Evolutionary conservation across 768 basidiomycete species (phyloP).

Genomic region (Kwoniella dendrophila): DNA sequence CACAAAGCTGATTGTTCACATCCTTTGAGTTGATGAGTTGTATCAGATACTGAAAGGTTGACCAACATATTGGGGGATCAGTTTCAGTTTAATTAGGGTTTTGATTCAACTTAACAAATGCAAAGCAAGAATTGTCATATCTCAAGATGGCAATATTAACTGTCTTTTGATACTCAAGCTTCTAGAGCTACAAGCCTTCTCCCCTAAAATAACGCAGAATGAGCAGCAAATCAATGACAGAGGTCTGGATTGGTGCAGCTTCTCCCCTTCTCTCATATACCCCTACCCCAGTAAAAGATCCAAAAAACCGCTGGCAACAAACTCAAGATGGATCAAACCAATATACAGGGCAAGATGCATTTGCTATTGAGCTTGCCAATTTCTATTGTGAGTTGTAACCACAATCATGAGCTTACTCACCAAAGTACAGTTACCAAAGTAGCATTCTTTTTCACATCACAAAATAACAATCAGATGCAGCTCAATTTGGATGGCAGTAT

Average conservation of each 20-base stretch:
- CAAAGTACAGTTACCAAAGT: constrained; percentile 25
- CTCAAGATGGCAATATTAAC: neutral
- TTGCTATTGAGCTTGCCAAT: constrained; percentile 16
- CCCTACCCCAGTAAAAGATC: constrained; percentile 3
- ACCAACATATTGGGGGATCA: too few species aligned
- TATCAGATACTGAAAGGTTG: too few species aligned
- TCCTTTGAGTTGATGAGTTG: neutral
- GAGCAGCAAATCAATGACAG: neutral
- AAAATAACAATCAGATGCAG: constrained; percentile 5
- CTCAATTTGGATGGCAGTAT: constrained; percentile 34
- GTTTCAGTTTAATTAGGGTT: too few species aligned
- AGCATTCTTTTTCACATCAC: constrained; percentile 15
- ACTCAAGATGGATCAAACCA: constrained; percentile 12
- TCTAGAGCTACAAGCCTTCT: neutral
- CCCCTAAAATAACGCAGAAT: neutral
- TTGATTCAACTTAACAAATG: too few species aligned
- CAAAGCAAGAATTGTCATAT: too few species aligned
- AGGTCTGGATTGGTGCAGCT: constrained; percentile 27
- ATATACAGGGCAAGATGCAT: constrained; percentile 13
- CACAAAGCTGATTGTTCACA: neutral
- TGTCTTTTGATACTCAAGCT: neutral
- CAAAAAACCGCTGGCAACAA: constrained; percentile 20
- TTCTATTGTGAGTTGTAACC: constrained; percentile 23
- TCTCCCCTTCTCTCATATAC: constrained; percentile 32
- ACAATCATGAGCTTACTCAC: neutral